phyloP scores from a whole-genome alignment of 2,329 filamentous ascomycete species.

The Exophiala xenobiotica region DNA sequence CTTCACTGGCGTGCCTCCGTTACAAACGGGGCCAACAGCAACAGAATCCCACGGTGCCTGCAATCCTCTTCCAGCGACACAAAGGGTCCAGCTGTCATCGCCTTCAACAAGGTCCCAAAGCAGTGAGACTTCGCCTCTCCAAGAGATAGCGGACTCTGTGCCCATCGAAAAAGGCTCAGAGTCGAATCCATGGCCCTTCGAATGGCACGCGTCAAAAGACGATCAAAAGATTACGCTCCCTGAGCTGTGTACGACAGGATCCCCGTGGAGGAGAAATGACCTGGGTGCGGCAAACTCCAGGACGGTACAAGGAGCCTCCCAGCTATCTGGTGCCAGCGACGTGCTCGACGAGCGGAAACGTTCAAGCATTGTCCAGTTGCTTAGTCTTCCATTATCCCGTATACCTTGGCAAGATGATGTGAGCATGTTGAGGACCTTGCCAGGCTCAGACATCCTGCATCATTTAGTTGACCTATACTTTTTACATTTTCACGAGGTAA shows the following conservation, averaged over 20 bases:
- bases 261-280: not conserved
- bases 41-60: too few relatives aligned
- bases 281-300: not conserved
- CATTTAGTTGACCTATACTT: constrained; percentile 11
- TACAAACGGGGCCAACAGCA: not conserved
- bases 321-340: not conserved
- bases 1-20: not conserved
- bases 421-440: not conserved
- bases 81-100: not conserved
- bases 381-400: constrained; percentile 6
- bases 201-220: constrained; percentile 2
- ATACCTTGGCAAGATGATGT: constrained; percentile 9
- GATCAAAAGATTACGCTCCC: constrained; percentile 2
- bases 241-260: not conserved
- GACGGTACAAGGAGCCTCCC: constrained; percentile 1
- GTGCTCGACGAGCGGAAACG: constrained; percentile 1
- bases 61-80: not conserved
- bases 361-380: constrained; percentile 3
- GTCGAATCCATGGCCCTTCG: constrained; percentile 8
- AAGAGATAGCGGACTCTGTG: constrained; percentile 4
- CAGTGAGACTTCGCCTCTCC: not conserved
- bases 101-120: not conserved
- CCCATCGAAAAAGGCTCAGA: constrained; percentile 1
- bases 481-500: constrained; percentile 10
- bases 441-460: constrained; percentile 5